These are phyloP conservation scores for Lodderomyces margitis DNA, from an alignment of 1,139 yeast genomes.

Conservation along the genomic window DNA sequence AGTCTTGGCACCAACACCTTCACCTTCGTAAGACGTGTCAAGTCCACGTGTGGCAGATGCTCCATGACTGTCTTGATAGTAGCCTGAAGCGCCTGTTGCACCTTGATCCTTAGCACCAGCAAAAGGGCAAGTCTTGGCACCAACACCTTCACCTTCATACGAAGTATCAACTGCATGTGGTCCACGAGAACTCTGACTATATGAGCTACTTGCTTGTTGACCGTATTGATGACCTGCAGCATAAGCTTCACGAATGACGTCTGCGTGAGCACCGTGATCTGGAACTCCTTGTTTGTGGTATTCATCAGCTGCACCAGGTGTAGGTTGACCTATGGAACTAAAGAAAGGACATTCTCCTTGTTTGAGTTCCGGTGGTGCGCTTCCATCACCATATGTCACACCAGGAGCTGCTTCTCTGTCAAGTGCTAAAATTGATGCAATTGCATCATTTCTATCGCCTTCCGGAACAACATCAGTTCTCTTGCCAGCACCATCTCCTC, in stretches of 20 bases:
- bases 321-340: not conserved
- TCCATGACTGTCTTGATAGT: not conserved
- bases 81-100: not conserved
- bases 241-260: not conserved
- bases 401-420: slow-evolving; percentile 15
- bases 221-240: slow-evolving; percentile 3
- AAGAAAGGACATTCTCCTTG: slow-evolving; percentile 1
- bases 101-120: not conserved
- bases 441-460: not conserved
- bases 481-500: slow-evolving; percentile 8
- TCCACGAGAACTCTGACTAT: slow-evolving; percentile 9
- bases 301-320: slow-evolving; percentile 1
- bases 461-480: slow-evolving; percentile 4
- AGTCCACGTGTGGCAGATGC: not conserved
- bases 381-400: slow-evolving; percentile 11
- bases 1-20: slow-evolving; percentile 5
- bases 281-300: slow-evolving; percentile 3
- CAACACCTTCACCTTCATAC: slow-evolving; percentile 5
- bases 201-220: slow-evolving; percentile 15
- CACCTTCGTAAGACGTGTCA: slow-evolving; percentile 2
- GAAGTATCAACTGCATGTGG: not conserved
- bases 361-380: not conserved
- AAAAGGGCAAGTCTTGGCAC: slow-evolving; percentile 3
- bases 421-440: slow-evolving; percentile 11
- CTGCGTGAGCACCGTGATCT: not conserved